These are phyloP conservation scores for Suhomyces bribrorum DNA, from an alignment of 1,139 yeast genomes.

Conservation along the genomic window DNA sequence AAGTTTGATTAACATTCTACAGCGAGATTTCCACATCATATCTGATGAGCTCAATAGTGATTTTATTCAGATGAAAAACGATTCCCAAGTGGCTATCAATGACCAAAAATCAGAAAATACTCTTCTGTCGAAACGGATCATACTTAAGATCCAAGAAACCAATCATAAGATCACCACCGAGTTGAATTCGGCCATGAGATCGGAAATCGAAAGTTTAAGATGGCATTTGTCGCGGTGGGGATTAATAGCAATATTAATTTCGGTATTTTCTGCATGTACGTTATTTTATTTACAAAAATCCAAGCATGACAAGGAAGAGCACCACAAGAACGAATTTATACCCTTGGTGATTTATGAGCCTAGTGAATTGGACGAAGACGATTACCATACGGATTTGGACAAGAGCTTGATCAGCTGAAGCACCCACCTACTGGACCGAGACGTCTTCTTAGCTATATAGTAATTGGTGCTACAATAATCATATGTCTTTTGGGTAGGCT, in stretches of 20 bases:
- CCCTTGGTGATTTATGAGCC: slow-evolving; percentile 52
- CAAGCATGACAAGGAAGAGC: slow-evolving; percentile 25
- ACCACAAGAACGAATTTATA: slow-evolving; percentile 37
- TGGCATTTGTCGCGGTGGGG: slow-evolving; percentile 96
- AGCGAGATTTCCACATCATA: slow-evolving; percentile 67
- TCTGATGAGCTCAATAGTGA: slow-evolving; percentile 79
- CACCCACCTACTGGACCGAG: no score
- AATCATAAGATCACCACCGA: slow-evolving; percentile 85
- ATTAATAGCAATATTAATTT: slow-evolving; percentile 55
- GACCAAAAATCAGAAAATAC: slow-evolving; percentile 88
- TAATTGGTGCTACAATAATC: neutral
- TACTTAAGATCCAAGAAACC: slow-evolving; percentile 76
- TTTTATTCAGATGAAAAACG: slow-evolving; percentile 66
- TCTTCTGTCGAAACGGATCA: slow-evolving; percentile 67
- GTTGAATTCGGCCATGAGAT: slow-evolving; percentile 76
- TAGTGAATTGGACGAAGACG: slow-evolving; percentile 51
- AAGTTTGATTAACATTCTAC: slow-evolving; percentile 66
- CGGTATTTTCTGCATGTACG: slow-evolving; percentile 45
- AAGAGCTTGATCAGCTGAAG: slow-evolving; percentile 17
- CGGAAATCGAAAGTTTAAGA: slow-evolving; percentile 83
- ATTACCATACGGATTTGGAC: slow-evolving; percentile 48
- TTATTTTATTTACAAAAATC: slow-evolving; percentile 41
- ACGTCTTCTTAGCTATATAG: neutral
- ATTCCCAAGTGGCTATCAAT: slow-evolving; percentile 79
- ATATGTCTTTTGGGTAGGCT: neutral